Base-by-base conservation (phyloP, 805 yeast species). In the Hanseniaspora clermontiae region DNA sequence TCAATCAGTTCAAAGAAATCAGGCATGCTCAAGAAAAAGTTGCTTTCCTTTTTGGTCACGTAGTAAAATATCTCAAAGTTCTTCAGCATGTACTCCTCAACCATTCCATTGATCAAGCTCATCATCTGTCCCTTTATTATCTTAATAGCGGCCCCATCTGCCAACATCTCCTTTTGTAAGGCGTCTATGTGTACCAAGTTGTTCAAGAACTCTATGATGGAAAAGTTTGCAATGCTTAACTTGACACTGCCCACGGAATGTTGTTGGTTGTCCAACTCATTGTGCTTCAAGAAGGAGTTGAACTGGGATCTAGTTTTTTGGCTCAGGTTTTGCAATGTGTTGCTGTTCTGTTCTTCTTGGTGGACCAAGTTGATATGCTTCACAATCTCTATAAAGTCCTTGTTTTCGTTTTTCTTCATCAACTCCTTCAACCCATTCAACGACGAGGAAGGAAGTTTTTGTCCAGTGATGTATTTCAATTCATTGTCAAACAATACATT, bases 101-200 rank as follows among this genome's bases (percentile, higher is more conserved):
- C 10, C 19, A 52, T 20, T 2, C 20, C 42, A 15, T 45, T 52
- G 17, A 46, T n/a, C 17, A 9, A 32, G 4, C 27, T 10, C 24
- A 45, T 4, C 15, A 52, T 9, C 31, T 52, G 50, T 34, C 38
- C 19, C 17, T 46, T 52, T 15, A 45, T 45, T 17, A 10, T 9
- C 17, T 38, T 29, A 1, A 45, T 17, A 15, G 45, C 56, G 11
- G 31, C 34, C 7, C 77, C 73, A 59, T 71, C 70, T 48, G 77
- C 79, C 49, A 52, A 46, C 15, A 52, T 10, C 24, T 52, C 56
- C 29, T 27, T 45, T 38, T 52, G 51, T 5, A 52, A 29, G 12
- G 56, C 10, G 31, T 32, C 47, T 14, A 52, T 9, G 17, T 52
- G 40, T 17, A 38, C 7, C 31, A 52, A 8, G n/a, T 39, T 37